phyloP scores from a whole-genome alignment of 1,139 yeast genomes.

The Candida labiduridarum region DNA sequence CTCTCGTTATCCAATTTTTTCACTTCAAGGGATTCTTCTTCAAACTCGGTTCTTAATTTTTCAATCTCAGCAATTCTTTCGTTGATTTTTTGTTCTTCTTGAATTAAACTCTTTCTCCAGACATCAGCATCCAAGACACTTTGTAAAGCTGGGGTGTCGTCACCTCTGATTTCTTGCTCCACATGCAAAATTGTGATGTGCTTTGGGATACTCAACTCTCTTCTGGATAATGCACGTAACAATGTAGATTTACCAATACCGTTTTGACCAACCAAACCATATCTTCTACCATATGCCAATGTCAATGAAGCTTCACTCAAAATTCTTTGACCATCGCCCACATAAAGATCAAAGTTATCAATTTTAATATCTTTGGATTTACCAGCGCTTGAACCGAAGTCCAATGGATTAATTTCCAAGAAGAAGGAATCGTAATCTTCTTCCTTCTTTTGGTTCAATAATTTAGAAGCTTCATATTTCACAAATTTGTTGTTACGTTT shows the following conservation, averaged over 20 bases:
- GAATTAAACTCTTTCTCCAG: constrained; percentile 88
- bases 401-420: constrained; percentile 92
- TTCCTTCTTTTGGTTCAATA: constrained; percentile 61
- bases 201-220: constrained; percentile 92
- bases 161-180: constrained; percentile 95
- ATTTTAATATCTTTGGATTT: constrained; percentile 93
- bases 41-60: constrained; percentile 65
- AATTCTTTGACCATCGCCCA: constrained; percentile 94
- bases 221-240: constrained; percentile 84
- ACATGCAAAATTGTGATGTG: constrained; percentile 95
- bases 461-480: constrained; percentile 89
- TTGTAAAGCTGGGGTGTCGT: constrained; percentile 86
- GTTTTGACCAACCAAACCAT: constrained; percentile 97
- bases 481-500: constrained; percentile 89
- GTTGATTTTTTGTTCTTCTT: constrained; percentile 74
- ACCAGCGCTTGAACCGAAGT: constrained; percentile 87
- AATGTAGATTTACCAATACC: constrained; percentile 99
- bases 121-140: constrained; percentile 98
- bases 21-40: constrained; percentile 80
- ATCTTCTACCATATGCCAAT: constrained; percentile 88
- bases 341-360: constrained; percentile 90
- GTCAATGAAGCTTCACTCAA: constrained; percentile 86
- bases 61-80: constrained; percentile 79
- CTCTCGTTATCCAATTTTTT: constrained; percentile 86
- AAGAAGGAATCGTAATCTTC: constrained; percentile 93